Evolutionary conservation across 1,284 basidiomycete genomes (phyloP), one percentile per base, ranked within the genome.

Genomic region (Tilletia horrida): DNA sequence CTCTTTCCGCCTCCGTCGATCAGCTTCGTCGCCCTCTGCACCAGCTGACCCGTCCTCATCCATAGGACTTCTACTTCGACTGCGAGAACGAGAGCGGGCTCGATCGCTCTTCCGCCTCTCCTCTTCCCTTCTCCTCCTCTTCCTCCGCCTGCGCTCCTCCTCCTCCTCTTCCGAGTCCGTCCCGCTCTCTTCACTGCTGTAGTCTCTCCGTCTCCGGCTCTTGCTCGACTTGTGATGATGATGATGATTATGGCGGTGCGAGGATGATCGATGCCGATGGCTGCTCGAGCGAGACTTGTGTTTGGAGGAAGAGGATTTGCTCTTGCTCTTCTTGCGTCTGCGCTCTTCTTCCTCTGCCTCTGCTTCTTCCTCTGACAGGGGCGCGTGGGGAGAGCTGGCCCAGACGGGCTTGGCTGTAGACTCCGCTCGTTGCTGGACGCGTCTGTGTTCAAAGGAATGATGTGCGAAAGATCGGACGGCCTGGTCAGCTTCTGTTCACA

Each of bases 111-210:
- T 52, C 50, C 23, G 18, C n/a, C 18, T n/a, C 50, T 52, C 50
- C 6, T 52, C 50, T 21, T 52, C 21, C 6, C 23, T 52, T 13
- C 23, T 21, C 4, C 50, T 21, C 23, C 50, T 52, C n/a, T 25
- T 52, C 16, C 50, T 21, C 4, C 50, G 50, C 23, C 50, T 52
- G 23, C 21, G 16, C 21, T 27, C 23, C 23, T 27, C n/a, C 1
- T 23, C n/a, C 8, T 48, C 68, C 21, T 62, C 70, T 64, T 64
- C 62, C 42, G 43, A 59, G 25, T 57, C 62, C 9, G 27, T 35
- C 27, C 16, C 27, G 11, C 13, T 35, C 6, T 59, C 55, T 14
- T 59, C 55, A 21, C 55, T 59, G 14, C 55, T 18, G 13, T 40
- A 8, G 4, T 40, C 55, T 35, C 55, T 25, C 31, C 55, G 55